phyloP scores from a whole-genome alignment of 345 rosid genomes.

The Adansonia digitata region DNA sequence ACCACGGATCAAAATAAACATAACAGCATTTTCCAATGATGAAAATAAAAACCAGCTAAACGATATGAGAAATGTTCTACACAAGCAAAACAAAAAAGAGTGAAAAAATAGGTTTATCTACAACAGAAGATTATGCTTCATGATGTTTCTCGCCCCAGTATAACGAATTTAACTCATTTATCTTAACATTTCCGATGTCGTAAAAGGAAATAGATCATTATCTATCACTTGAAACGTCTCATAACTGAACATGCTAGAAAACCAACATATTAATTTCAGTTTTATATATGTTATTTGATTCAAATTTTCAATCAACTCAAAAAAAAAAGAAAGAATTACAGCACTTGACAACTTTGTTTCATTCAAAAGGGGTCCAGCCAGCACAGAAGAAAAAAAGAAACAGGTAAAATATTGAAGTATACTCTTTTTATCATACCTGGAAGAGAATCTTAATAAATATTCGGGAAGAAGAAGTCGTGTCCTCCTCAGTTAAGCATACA shows the following conservation, averaged over 20 bases:
- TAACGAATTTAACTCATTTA: not conserved
- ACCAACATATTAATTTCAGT: not conserved
- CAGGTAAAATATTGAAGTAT: not conserved
- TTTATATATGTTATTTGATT: no score
- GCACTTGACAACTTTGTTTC: not conserved
- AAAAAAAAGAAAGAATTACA: not conserved
- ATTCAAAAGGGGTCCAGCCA: not conserved
- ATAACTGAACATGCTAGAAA: not conserved
- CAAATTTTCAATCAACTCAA: not conserved
- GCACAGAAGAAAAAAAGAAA: not conserved
- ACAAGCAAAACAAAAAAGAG: not conserved
- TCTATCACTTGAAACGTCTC: not conserved
- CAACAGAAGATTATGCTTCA: not conserved
- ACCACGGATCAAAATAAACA: not conserved
- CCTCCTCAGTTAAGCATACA: constrained; percentile 82
- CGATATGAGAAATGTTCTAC: not conserved
- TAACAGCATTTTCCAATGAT: not conserved
- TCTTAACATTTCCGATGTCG: not conserved
- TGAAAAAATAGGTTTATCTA: not conserved
- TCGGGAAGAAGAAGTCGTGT: constrained; percentile 87
- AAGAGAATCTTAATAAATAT: constrained; percentile 95
- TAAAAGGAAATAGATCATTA: not conserved
- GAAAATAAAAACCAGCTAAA: not conserved
- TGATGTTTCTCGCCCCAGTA: not conserved
- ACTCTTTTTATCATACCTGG: constrained; percentile 47